phyloP scores from a whole-genome alignment of 1,139 yeast species.

The Scheffersomyces quercinus region DNA sequence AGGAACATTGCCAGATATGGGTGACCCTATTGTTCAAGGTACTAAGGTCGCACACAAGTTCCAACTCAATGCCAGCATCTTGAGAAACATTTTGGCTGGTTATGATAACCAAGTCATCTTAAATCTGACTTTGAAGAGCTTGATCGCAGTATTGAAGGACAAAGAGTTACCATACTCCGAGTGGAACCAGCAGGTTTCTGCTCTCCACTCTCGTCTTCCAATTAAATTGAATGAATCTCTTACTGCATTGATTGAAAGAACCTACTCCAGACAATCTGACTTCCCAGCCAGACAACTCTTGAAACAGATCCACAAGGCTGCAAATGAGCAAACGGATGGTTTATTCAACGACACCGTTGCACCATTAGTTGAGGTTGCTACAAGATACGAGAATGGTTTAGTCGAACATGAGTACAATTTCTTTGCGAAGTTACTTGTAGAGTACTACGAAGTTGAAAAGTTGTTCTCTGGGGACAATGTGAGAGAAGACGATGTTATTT shows the following conservation, averaged over 20 bases:
- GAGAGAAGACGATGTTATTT: conserved; percentile 84
- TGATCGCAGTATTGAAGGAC: conserved; percentile 72
- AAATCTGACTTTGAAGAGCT: conserved; percentile 74
- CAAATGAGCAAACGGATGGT: conserved; percentile 50
- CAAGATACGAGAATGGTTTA: conserved; percentile 71
- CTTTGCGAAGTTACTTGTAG: conserved; percentile 65
- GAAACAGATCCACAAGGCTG: conserved; percentile 58
- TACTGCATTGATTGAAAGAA: conserved; percentile 63
- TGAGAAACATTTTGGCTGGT: conserved; percentile 81
- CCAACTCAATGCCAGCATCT: conserved; percentile 55
- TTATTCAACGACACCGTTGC: conserved; percentile 59
- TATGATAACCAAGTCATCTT: conserved; percentile 94
- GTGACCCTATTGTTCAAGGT: conserved; percentile 81
- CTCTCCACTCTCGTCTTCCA: conserved; percentile 89
- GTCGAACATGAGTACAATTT: conserved; percentile 80
- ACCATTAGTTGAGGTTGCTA: conserved; percentile 73
- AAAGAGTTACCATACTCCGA: conserved; percentile 89
- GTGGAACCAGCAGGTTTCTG: conserved; percentile 85
- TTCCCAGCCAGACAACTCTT: conserved; percentile 89
- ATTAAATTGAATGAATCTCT: conserved; percentile 69
- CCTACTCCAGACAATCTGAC: conserved; percentile 68
- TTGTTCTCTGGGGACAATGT: conserved; percentile 72
- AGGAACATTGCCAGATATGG: conserved; percentile 88
- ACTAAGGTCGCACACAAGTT: conserved; percentile 81
- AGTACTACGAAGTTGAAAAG: conserved; percentile 75